Conservation (phyloP, 768 basidiomycete genomes). For the Candolleomyces efflorescens region DNA sequence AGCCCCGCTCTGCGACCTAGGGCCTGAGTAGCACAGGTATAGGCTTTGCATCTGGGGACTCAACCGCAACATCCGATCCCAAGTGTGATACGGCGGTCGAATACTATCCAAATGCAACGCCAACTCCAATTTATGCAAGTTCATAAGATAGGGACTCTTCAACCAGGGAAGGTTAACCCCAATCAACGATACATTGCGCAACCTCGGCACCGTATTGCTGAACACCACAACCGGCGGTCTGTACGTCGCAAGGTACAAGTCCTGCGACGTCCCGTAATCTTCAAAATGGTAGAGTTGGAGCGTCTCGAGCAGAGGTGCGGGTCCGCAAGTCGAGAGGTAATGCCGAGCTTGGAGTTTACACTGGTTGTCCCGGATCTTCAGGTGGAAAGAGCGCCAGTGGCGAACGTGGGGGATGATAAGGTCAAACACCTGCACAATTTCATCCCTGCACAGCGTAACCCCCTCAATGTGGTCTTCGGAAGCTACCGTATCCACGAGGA, state of each 20-base stretch:
- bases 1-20: slow-evolving; percentile 28
- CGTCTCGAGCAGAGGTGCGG: slow-evolving; percentile 52
- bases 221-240: slow-evolving; percentile 57
- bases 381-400: slow-evolving; percentile 56
- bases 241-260: slow-evolving; percentile 53
- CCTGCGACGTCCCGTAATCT: slow-evolving; percentile 45
- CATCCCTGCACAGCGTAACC: slow-evolving; percentile 47
- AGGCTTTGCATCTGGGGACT: slow-evolving; percentile 46
- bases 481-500: slow-evolving; percentile 55
- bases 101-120: slow-evolving; percentile 58
- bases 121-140: slow-evolving; percentile 49
- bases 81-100: slow-evolving; percentile 49
- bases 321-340: slow-evolving; percentile 46
- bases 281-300: slow-evolving; percentile 65
- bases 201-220: slow-evolving; percentile 43
- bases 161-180: slow-evolving; percentile 65
- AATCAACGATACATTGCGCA: slow-evolving; percentile 55
- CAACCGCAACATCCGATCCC: slow-evolving; percentile 49
- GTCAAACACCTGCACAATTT: slow-evolving; percentile 42
- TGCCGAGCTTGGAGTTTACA: slow-evolving; percentile 52
- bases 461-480: slow-evolving; percentile 43
- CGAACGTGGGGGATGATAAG: slow-evolving; percentile 42
- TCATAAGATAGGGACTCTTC: slow-evolving; percentile 42
- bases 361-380: slow-evolving; percentile 55
- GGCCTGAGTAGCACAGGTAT: slow-evolving; percentile 58